phyloP scores from a whole-genome alignment of 2,329 filamentous ascomycete genomes.

The Nemania bipapillata region DNA sequence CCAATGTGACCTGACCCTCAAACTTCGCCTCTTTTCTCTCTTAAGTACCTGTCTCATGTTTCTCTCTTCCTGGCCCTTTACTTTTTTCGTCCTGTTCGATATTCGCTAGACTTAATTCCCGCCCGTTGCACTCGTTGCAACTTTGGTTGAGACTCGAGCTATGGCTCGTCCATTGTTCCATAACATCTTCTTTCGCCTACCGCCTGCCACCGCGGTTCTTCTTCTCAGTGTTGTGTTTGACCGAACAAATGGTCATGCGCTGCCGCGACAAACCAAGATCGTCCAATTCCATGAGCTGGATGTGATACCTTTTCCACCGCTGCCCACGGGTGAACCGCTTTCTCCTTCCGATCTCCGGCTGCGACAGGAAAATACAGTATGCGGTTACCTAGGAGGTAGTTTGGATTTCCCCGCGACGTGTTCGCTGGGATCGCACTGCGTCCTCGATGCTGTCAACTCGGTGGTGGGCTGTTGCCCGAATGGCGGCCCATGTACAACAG shows the following conservation, averaged over 20 bases:
- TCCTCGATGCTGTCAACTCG: conserved; percentile 60
- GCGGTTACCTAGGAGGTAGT: conserved; percentile 67
- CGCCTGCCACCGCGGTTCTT: conserved; percentile 52
- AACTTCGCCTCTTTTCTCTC: conserved; percentile 43
- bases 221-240: conserved; percentile 52
- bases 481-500: conserved; percentile 62
- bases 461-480: conserved; percentile 69
- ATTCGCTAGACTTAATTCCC: conserved; percentile 29
- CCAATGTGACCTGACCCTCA: conserved; percentile 39
- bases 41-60: conserved; percentile 39
- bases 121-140: conserved; percentile 3
- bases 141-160: conserved; percentile 36
- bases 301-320: conserved; percentile 55
- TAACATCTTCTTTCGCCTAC: conserved; percentile 53
- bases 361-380: conserved; percentile 64
- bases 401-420: conserved; percentile 66
- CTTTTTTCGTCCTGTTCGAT: conserved; percentile 31
- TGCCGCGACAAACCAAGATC: conserved; percentile 57
- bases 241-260: conserved; percentile 52
- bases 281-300: conserved; percentile 54
- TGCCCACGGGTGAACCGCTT: conserved; percentile 57
- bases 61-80: conserved; percentile 33
- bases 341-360: conserved; percentile 53
- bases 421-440: conserved; percentile 67
- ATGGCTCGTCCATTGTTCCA: conserved; percentile 50